Base-by-base conservation (phyloP, 257 asterid genomes). In the Nicotiana sylvestris region DNA sequence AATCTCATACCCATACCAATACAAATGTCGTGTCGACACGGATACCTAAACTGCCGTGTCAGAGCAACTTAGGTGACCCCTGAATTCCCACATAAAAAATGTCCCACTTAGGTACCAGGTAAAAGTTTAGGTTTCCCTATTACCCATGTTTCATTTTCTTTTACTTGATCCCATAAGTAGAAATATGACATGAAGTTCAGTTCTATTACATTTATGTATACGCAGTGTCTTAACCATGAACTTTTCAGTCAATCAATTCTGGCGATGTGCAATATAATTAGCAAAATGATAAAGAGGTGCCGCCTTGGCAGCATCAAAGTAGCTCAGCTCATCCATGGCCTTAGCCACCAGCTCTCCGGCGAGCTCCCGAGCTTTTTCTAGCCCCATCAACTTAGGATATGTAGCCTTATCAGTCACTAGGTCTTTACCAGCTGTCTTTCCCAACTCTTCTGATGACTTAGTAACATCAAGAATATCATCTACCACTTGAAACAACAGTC, bases 401-500 rank as follows among this genome's bases (percentile, higher is more conserved):
- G 97, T 90, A 3, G 96, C 95, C 83, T 92, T 92, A 15, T 85
- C 86, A 1, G 84, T 82, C 4, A 76, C 90, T 87, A 91, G 69
- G 51, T 93, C 97, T 33, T 90, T 93, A 3, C 97, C 94, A 2
- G 97, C 95, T 51, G 94, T 90, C 84, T 92, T 92, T 29, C 97
- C 97, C 84, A 91, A 65, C 77, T 88, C 88, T 81, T 81, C 80
- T 4, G 95, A 87, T 13, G 92, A 85, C 84, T 87, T 83, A 0
- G 97, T 91, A 7, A 91, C 92, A 66, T 92, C 97, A 69, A 92
- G 87, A 66, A 92, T 88, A 49, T 90, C 96, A 80, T 92, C 97
- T 87, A 92, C 97, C 86, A 92, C 97, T 86, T 92, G 95, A 90
- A 93, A 93, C 83, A 92, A 85, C 87, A 93, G 72, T 18, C 97